Base-by-base conservation (phyloP, 1,139 yeast genomes). In the Scheffersomyces illinoinensis region DNA sequence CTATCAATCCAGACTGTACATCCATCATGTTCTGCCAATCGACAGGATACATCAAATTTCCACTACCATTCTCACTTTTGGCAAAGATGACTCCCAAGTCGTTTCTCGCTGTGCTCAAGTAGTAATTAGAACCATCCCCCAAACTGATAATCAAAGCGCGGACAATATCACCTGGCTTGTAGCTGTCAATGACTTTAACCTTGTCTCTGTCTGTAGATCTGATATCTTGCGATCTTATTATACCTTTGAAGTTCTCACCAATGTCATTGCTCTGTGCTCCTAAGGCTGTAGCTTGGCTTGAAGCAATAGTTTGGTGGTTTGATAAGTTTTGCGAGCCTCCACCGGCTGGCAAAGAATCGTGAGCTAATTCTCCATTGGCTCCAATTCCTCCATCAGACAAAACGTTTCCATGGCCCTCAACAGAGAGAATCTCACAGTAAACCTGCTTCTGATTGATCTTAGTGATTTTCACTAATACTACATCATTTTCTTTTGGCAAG, bases 1-100 rank as follows among this genome's bases (percentile, higher is more conserved):
- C 98, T 26, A 86, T 75, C 21, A 82, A 84, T 1, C 98, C 98
- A 4, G 93, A 86, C 52, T 76, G 78, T 4, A 88, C 87, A 63
- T 91, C 87, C 54, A 90, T 83, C 98, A 96, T 95, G 12, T 93
- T 90, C 74, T 93, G 93, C 98, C 99, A 96, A 75, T 95, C 98
- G 49, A 93, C 75, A 3, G 99, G 97, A 67, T 88, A 90, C 95
- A 96, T 88, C 61, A 89, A 77, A 55, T 85, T 87, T 1, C 97
- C 98, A 10, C 89, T 85, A 12, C 93, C 90, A 56, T 83, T 84
- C 60, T 81, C 82, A 54, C 86, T 81, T 65, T 82, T 87, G 10
- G 99, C 98, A 72, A 93, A 91, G 1, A 96, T 88, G 2, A 95
- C 99, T 1, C 99, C 99, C 56, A 93, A 79, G 67, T 95, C 97